Base-by-base conservation (phyloP, 768 basidiomycete genomes). In the Xerocomus spinulosus region DNA sequence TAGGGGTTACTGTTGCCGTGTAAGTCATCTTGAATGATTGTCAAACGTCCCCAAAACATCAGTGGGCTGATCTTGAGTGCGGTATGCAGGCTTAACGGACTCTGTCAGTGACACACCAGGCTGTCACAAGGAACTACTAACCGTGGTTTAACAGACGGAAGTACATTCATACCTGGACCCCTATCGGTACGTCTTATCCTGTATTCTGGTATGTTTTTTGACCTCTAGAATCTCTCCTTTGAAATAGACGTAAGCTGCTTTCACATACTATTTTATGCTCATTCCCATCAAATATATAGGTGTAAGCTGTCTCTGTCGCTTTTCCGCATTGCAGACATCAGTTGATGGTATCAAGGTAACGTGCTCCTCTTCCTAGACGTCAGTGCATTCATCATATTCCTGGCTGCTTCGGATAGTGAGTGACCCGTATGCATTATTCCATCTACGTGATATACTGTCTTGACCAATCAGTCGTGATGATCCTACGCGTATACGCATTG, bases 401-500 rank as follows among this genome's bases (percentile, higher is more conserved):
- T 60, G 29, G 49, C 45, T 33, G 50, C 42, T 13, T 41, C 54
- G 1, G 61, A 61, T 15, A 18, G 60, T 61, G 29, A 53, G 60
- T 62, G 10, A n/a, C n/a, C 2, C 5, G 0, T 6, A 13, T 47
- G 10, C 3, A n/a, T 18, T 21, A 7, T 28, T 3, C 15, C 8
- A 9, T 33, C 1, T n/a, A 3, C 6, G 18, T 40, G 24, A 37
- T 5, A 13, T 18, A 12, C 9, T 10, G 2, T 26, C 5, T 17
- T 10, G 5, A 15, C 5, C 26, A 2, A 42, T 15, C 32, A 62
- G 60, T 61, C 8, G 36, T 55, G 26, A 62, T 62, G 60, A 55
- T 62, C 42, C 25, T 62, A 7, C 55, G 60, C 0, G 49, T 63
- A 12, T 63, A 62, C 25, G 58, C 61, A n/a, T 48, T 63, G 46